These are phyloP conservation scores for Penicillium coprophilum DNA, from an alignment of 495 filamentous ascomycete genomes.

Conservation along the genomic window DNA sequence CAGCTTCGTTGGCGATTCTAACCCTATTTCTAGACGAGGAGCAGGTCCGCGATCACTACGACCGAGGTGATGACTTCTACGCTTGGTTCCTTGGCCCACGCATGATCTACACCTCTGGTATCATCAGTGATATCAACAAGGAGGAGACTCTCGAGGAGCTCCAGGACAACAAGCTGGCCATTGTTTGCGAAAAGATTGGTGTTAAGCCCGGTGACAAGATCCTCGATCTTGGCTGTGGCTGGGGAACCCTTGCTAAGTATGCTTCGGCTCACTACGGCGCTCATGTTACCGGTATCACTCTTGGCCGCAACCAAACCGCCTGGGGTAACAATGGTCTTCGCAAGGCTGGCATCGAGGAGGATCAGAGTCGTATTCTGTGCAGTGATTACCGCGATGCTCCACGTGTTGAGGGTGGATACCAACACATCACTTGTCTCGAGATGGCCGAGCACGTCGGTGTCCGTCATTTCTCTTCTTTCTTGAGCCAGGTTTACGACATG, in stretches of 20 bases:
- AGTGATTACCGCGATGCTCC: constrained; percentile 70
- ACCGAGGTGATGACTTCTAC: constrained; percentile 74
- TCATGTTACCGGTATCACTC: constrained; percentile 63
- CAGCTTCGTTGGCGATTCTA: neutral
- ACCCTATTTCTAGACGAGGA: constrained; percentile 58
- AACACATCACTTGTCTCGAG: constrained; percentile 73
- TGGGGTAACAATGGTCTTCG: constrained; percentile 68
- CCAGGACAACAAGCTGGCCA: constrained; percentile 68
- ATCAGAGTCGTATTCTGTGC: constrained; percentile 64
- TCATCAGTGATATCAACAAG: constrained; percentile 63
- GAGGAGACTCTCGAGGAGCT: constrained; percentile 67
- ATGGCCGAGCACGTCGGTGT: constrained; percentile 78
- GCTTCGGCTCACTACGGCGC: constrained; percentile 64
- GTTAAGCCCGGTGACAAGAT: constrained; percentile 60
- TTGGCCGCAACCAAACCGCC: constrained; percentile 69
- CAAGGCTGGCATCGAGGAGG: constrained; percentile 57
- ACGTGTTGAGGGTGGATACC: constrained; percentile 58
- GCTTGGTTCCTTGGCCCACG: constrained; percentile 72
- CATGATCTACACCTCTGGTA: constrained; percentile 73
- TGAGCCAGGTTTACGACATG: constrained; percentile 66
- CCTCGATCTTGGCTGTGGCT: constrained; percentile 70
- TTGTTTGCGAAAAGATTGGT: constrained; percentile 72
- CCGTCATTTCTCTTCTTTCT: constrained; percentile 60
- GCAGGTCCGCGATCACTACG: constrained; percentile 74
- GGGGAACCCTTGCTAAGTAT: constrained; percentile 69